Evolutionary conservation across 1,284 basidiomycete species (phyloP).

Genomic region (Rhodotorula sp.): DNA sequence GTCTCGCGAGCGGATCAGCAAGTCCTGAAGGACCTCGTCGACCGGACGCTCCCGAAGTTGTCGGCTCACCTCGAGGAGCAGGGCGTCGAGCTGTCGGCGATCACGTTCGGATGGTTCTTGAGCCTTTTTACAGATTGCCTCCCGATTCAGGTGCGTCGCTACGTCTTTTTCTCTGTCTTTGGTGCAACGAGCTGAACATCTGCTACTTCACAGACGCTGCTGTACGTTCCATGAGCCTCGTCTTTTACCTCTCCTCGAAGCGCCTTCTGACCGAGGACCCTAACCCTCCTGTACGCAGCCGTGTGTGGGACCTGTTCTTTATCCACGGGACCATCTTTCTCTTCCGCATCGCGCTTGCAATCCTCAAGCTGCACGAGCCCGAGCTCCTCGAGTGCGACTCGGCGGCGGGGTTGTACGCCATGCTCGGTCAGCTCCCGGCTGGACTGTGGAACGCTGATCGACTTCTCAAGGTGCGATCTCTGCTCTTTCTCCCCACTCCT

Average conservation of each 20-base stretch:
- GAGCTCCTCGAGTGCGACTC: constrained; percentile 79
- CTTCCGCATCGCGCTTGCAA: constrained; percentile 72
- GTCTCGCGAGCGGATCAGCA: constrained; percentile 91
- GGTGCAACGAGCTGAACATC: constrained; percentile 5
- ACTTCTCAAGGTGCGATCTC: constrained; percentile 67
- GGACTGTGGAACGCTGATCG: constrained; percentile 89
- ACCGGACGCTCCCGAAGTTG: constrained; percentile 66
- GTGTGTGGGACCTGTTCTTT: constrained; percentile 73
- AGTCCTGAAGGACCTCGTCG: constrained; percentile 82
- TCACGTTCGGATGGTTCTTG: constrained; percentile 98
- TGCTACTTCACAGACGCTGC: constrained; percentile 73
- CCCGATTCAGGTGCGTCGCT: constrained; percentile 78
- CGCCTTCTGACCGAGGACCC: background rate
- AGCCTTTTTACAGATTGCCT: constrained; percentile 94
- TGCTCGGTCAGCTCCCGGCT: constrained; percentile 79
- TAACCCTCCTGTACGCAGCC: constrained; percentile 8
- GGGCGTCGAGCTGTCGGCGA: constrained; percentile 84
- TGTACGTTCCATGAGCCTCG: constrained; percentile 47
- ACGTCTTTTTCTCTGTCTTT: no score
- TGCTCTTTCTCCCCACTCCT: background rate
- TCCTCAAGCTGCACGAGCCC: constrained; percentile 75
- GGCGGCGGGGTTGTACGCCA: constrained; percentile 79
- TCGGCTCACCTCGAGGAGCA: constrained; percentile 71
- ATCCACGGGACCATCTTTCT: constrained; percentile 83
- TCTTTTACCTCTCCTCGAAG: background rate